Evolutionary conservation across 306 rosid species (phyloP).

Genomic region (Carpinus fangiana): DNA sequence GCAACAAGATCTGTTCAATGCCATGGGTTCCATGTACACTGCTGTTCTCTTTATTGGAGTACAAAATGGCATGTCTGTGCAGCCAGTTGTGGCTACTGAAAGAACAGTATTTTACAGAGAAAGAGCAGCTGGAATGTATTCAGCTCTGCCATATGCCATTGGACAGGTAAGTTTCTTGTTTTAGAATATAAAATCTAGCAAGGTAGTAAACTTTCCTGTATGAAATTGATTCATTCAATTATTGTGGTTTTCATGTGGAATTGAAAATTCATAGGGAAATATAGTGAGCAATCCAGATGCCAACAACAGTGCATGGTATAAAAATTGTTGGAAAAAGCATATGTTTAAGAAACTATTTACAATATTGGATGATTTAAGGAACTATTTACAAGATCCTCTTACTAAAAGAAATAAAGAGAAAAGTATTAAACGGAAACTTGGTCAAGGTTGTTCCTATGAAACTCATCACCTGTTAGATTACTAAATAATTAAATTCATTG

Average conservation of each 20-base stretch:
- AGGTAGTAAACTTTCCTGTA: neutral
- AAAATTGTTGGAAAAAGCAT: neutral
- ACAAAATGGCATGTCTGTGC: constrained; percentile 68
- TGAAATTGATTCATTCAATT: neutral
- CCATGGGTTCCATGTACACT: constrained; percentile 86
- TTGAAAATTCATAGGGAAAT: neutral
- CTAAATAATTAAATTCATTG: no score
- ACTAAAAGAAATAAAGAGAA: neutral
- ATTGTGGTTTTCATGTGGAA: neutral
- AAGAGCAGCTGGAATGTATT: constrained; percentile 90
- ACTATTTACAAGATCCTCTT: neutral
- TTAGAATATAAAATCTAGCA: neutral
- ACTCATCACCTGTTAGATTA: neutral
- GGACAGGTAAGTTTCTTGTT: constrained; percentile 51
- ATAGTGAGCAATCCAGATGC: neutral
- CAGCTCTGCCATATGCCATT: constrained; percentile 83
- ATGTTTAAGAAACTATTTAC: neutral
- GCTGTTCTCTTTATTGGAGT: constrained; percentile 74
- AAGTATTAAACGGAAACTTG: neutral
- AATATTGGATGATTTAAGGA: neutral
- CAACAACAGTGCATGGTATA: neutral
- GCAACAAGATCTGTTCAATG: constrained; percentile 74
- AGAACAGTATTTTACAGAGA: constrained; percentile 88
- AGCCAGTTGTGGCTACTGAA: constrained; percentile 79
- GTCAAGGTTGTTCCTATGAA: neutral